Evolutionary conservation across 2,329 filamentous ascomycete genomes (phyloP).

Genomic region (Sphaerulina vaccinii): DNA sequence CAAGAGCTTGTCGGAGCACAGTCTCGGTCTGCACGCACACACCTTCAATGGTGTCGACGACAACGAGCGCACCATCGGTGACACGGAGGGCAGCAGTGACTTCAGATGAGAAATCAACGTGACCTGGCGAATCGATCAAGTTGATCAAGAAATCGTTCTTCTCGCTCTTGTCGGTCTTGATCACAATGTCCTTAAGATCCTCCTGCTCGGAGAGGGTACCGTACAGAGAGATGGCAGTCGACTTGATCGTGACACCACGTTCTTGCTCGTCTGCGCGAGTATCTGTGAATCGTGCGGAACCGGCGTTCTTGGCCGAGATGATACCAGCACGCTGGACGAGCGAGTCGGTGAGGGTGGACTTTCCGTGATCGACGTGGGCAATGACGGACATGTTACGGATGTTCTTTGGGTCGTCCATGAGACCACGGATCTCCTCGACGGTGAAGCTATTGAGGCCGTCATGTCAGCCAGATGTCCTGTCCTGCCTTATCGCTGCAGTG

Average conservation of each 20-base stretch:
- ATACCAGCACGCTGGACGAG: constrained; percentile 99
- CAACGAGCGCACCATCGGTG: constrained; percentile 98
- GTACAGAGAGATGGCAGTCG: constrained; percentile 98
- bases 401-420: constrained; percentile 77
- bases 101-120: constrained; percentile 99
- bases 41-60: constrained; percentile 99
- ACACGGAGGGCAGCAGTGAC: constrained; percentile 99
- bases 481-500: neutral
- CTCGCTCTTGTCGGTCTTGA: constrained; percentile 82
- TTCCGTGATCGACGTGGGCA: constrained; percentile 99
- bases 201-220: constrained; percentile 76
- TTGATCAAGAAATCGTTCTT: constrained; percentile 99
- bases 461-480: constrained; percentile 4
- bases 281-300: constrained; percentile 93
- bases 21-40: constrained; percentile 99
- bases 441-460: constrained; percentile 13
- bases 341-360: constrained; percentile 99
- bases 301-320: constrained; percentile 96
- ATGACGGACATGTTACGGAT: constrained; percentile 99
- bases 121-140: constrained; percentile 98
- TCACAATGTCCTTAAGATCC: constrained; percentile 90
- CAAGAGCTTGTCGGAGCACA: constrained; percentile 95
- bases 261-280: constrained; percentile 98
- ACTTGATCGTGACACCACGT: constrained; percentile 99
- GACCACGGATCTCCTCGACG: constrained; percentile 21